phyloP scores from a whole-genome alignment of 495 filamentous ascomycete genomes.

The Neurospora cerealis region DNA sequence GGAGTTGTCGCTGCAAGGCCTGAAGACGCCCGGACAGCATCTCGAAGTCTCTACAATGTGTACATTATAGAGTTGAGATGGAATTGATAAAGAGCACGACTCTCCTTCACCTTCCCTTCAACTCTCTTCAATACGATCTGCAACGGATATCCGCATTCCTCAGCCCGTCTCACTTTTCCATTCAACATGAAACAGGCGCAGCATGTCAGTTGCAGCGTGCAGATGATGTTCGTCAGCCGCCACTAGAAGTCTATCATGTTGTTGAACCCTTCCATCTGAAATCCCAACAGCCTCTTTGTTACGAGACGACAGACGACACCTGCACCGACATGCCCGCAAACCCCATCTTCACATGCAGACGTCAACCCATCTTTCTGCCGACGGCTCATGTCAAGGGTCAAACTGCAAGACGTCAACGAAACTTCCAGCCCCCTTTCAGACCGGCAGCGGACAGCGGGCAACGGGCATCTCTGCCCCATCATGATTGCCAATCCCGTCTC shows the following conservation, averaged over 20 bases:
- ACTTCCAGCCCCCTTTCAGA: background rate
- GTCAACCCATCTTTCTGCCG: background rate
- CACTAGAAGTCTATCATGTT: background rate
- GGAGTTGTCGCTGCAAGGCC: background rate
- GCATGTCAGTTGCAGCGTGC: background rate
- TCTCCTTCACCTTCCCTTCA: background rate
- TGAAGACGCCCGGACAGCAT: background rate
- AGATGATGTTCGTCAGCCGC: background rate
- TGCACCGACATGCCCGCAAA: background rate
- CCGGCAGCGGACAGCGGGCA: background rate
- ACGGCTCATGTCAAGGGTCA: background rate
- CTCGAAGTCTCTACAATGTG: background rate
- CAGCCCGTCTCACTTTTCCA: background rate
- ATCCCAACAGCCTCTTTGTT: background rate
- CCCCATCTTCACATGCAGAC: background rate
- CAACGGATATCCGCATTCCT: background rate
- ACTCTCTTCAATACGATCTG: background rate
- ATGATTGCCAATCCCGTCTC: background rate
- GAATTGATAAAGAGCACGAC: background rate
- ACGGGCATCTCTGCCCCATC: background rate
- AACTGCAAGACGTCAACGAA: background rate
- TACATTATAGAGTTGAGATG: background rate
- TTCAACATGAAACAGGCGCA: background rate
- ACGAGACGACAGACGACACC: background rate
- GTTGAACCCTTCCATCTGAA: background rate